Base-by-base conservation (phyloP, 345 rosid species). In the Mallotus nudiflorus region DNA sequence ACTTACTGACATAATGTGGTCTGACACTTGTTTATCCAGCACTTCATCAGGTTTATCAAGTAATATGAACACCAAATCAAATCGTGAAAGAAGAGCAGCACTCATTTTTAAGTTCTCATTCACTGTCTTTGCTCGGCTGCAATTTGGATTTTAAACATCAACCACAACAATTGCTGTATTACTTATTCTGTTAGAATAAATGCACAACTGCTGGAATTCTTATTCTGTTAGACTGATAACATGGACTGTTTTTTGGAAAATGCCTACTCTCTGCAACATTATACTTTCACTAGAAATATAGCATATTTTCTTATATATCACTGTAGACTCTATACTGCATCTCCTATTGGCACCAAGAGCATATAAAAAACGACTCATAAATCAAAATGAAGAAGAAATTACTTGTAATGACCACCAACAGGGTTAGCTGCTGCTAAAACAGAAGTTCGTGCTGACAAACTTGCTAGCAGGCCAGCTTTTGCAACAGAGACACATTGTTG, bases 401-500 rank as follows among this genome's bases (percentile, higher is more conserved):
- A 92, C 99, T 95, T 90, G 62, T 91, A 95, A 79, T 95, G 97
- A 76, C 99, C 97, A 80, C 97, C 97, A 74, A 89, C 97, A 66
- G 99, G 99, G 79, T 90, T 95, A 79, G 97, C 97, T 11, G 97
- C 99, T 71, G 99, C 99, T 77, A 95, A 83, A 79, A 95, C 86
- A 49, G 99, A 87, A 79, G 97, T 95, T 73, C 97, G 83, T 65
- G 99, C 99, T 62, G 97, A 92, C 74, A 92, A 84, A 84, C 96
- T 95, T 58, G 99, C 97, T 45, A 95, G 91, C 62, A 95, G 88
- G 74, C 99, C 99, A 74, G 99, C 99, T 82, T 95, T 95, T 61
- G 99, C 97, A 61, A 95, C 92, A 71, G 99, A 95, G 72, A 95
- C 99, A 76, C 96, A 87, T 78, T 89, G 99, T 81, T 95, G 99